Evolutionary conservation across 768 basidiomycete species (phyloP).

Genomic region (Rhizopogon sp.): DNA sequence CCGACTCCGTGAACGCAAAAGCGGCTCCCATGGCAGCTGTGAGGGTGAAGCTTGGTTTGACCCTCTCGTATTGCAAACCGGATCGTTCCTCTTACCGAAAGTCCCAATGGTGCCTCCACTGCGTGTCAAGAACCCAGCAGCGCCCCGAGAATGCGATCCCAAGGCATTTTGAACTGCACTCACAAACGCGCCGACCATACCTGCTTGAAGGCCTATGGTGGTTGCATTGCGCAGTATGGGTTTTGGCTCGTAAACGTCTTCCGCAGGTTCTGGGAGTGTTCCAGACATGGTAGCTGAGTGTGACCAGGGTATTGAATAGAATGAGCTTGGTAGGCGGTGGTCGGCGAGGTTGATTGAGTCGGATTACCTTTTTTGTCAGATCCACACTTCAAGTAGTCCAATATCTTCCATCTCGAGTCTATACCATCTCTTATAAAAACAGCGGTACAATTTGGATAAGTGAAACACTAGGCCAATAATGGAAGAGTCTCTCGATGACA

Average conservation of each 20-base stretch:
- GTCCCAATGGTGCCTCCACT: slow-evolving; percentile 88
- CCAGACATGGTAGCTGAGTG: slow-evolving; percentile 13
- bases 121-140: slow-evolving; percentile 81
- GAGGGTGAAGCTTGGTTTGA: slow-evolving; percentile 1
- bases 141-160: slow-evolving; percentile 70
- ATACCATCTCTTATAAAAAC: not conserved
- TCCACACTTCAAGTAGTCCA: too few relatives aligned
- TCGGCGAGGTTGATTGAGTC: slow-evolving; percentile 1
- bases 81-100: slow-evolving; percentile 59
- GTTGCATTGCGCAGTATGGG: slow-evolving; percentile 53
- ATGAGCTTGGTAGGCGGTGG: not conserved
- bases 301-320: slow-evolving; percentile 1
- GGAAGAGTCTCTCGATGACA: not conserved
- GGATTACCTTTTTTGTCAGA: slow-evolving; percentile 18
- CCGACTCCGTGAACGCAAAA: slow-evolving; percentile 78
- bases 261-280: slow-evolving; percentile 10
- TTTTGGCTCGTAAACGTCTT: slow-evolving; percentile 41
- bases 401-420: not conserved
- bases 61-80: not conserved
- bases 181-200: slow-evolving; percentile 60
- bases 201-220: slow-evolving; percentile 57
- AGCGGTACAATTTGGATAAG: not conserved
- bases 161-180: slow-evolving; percentile 79
- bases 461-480: not conserved
- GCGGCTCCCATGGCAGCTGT: slow-evolving; percentile 86